Evolutionary conservation across 345 rosid genomes (phyloP).

Genomic region (Combretum micranthum): DNA sequence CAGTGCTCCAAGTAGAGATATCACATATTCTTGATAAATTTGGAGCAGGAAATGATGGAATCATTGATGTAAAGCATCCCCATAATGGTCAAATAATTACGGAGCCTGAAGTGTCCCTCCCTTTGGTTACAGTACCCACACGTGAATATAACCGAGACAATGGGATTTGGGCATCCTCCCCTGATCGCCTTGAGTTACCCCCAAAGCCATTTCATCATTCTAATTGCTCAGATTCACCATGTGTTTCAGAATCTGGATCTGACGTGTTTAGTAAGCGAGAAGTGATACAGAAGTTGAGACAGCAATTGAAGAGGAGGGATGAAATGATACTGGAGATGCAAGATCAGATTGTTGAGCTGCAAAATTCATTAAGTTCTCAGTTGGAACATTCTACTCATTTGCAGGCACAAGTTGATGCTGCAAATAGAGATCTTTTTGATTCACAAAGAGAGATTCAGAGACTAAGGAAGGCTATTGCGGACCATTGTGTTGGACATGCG

Average conservation of each 20-base stretch:
- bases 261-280: slow-evolving; percentile 89
- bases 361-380: slow-evolving; percentile 60
- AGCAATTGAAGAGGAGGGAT: slow-evolving; percentile 88
- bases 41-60: slow-evolving; percentile 49
- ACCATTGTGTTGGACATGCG: slow-evolving; percentile 54
- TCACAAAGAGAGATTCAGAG: slow-evolving; percentile 83
- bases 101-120: slow-evolving; percentile 48
- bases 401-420: slow-evolving; percentile 70
- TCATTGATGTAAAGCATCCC: slow-evolving; percentile 29
- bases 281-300: slow-evolving; percentile 89
- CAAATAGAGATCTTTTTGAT: slow-evolving; percentile 65
- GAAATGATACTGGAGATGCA: slow-evolving; percentile 97
- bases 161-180: slow-evolving; percentile 73
- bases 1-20: neutral
- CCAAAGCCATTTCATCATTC: slow-evolving; percentile 71
- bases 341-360: slow-evolving; percentile 71
- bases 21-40: slow-evolving; percentile 5
- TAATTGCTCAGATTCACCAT: slow-evolving; percentile 84
- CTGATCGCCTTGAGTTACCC: slow-evolving; percentile 72
- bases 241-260: slow-evolving; percentile 97
- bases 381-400: slow-evolving; percentile 55
- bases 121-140: slow-evolving; percentile 64
- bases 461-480: slow-evolving; percentile 82
- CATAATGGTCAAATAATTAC: slow-evolving; percentile 39
- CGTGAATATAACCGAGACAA: slow-evolving; percentile 60